phyloP scores from a whole-genome alignment of 805 yeast species.

The Ogataea paraovalis region DNA sequence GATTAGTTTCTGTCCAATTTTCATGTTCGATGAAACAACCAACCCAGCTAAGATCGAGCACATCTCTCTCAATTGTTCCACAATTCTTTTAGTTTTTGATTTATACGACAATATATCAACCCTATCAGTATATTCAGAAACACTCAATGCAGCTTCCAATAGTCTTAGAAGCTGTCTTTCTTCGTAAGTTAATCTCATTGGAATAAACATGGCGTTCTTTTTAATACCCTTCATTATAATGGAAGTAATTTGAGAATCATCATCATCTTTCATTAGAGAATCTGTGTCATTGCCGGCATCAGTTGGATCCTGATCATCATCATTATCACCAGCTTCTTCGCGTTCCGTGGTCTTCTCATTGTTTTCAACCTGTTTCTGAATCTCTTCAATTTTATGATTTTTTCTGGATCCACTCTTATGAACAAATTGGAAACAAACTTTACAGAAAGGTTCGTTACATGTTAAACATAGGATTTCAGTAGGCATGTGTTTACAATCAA shows the following conservation, averaged over 20 bases:
- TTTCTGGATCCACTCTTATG: constrained; percentile 67
- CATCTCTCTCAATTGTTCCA: constrained; percentile 67
- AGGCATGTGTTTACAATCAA: constrained; percentile 74
- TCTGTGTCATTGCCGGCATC: constrained; percentile 7
- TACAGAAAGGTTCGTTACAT: constrained; percentile 67
- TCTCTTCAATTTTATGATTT: constrained; percentile 35
- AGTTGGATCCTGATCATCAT: constrained; percentile 16
- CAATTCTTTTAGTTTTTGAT: constrained; percentile 67
- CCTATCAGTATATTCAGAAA: constrained; percentile 74
- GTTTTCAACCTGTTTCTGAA: constrained; percentile 16
- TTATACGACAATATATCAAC: constrained; percentile 67
- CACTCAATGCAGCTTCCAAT: constrained; percentile 72
- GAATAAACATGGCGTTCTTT: constrained; percentile 52
- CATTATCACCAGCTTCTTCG: constrained; percentile 6
- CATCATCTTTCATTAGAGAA: constrained; percentile 9
- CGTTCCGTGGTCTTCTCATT: constrained; percentile 10
- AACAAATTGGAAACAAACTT: constrained; percentile 62
- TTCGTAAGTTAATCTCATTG: constrained; percentile 61
- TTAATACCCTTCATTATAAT: constrained; percentile 36
- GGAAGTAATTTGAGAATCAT: constrained; percentile 16
- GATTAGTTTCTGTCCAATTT: constrained; percentile 60
- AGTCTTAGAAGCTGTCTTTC: constrained; percentile 67
- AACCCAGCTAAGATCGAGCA: constrained; percentile 77
- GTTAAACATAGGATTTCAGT: constrained; percentile 55
- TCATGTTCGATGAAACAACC: constrained; percentile 73